Evolutionary conservation across 176 grass and related monocot genomes (phyloP).

Genomic region (Calamus simplicifolius): DNA sequence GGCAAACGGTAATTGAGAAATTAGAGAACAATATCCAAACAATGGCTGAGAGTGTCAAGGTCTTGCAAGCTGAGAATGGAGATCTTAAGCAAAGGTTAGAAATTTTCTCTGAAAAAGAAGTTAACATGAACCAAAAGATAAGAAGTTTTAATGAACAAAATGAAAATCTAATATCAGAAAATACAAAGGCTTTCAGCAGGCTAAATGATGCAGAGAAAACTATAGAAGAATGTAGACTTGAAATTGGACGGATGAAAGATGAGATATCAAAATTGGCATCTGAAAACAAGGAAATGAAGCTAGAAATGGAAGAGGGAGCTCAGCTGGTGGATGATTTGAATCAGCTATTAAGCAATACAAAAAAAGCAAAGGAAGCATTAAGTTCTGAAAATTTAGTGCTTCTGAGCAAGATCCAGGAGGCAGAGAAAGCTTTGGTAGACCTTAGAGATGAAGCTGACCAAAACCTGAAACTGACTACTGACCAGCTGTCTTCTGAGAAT

Average conservation of each 20-base stretch:
- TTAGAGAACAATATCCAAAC: constrained; percentile 4
- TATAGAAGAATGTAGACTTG: constrained; percentile 11
- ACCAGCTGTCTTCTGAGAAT: too few relatives aligned
- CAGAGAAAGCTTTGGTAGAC: constrained; percentile 7
- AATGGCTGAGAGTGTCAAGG: not conserved
- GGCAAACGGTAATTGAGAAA: not conserved
- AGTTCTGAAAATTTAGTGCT: not conserved
- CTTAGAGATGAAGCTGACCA: constrained; percentile 15
- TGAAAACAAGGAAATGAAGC: constrained; percentile 12
- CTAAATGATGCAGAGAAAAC: constrained; percentile 13
- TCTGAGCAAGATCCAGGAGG: not conserved
- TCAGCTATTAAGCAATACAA: constrained; percentile 35
- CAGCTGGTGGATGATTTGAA: constrained; percentile 48
- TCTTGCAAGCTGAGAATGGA: constrained; percentile 16
- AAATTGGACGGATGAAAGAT: constrained; percentile 21
- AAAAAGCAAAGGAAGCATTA: constrained; percentile 49
- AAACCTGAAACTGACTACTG: constrained; percentile 12
- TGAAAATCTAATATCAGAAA: constrained; percentile 36
- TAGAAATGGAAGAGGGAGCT: constrained; percentile 37
- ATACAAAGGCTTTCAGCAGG: constrained; percentile 17
- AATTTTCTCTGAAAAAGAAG: constrained; percentile 18
- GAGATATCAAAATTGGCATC: constrained; percentile 17
- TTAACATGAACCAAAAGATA: constrained; percentile 30
- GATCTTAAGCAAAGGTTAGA: constrained; percentile 26
- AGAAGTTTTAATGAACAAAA: constrained; percentile 17